These are phyloP conservation scores for Rhododendron vialii DNA, from an alignment of 148 eudicot species.

Conservation along the genomic window DNA sequence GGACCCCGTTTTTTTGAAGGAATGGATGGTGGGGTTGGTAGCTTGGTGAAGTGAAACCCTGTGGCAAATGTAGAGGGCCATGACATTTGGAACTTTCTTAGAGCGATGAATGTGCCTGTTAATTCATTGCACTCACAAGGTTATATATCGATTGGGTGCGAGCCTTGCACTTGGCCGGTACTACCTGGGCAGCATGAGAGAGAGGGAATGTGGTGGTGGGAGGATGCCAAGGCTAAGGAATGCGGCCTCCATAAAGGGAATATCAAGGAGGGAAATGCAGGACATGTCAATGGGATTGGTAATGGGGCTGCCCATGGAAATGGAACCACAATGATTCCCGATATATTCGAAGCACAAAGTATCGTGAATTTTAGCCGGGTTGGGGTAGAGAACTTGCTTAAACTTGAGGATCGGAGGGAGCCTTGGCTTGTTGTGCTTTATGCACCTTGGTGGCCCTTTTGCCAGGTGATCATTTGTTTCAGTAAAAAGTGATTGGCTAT, in stretches of 20 bases:
- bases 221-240: constrained; percentile 15
- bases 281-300: neutral
- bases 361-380: neutral
- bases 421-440: constrained; percentile 21
- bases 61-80: constrained; percentile 15
- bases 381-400: neutral
- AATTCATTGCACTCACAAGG: constrained; percentile 15
- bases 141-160: constrained; percentile 16
- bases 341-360: constrained; percentile 4
- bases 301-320: neutral
- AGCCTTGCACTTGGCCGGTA: constrained; percentile 16
- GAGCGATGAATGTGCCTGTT: constrained; percentile 17
- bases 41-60: constrained; percentile 19
- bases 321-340: neutral
- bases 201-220: constrained; percentile 24
- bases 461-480: constrained; percentile 8
- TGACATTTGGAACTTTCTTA: constrained; percentile 12
- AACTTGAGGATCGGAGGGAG: neutral
- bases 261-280: neutral
- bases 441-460: constrained; percentile 19
- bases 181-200: constrained; percentile 17
- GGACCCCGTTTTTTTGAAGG: constrained; percentile 14
- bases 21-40: constrained; percentile 10
- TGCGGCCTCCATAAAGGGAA: constrained; percentile 21
- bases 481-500: neutral